Evolutionary conservation across 1,139 yeast species (phyloP).

Genomic region (Kodamaea sp.): DNA sequence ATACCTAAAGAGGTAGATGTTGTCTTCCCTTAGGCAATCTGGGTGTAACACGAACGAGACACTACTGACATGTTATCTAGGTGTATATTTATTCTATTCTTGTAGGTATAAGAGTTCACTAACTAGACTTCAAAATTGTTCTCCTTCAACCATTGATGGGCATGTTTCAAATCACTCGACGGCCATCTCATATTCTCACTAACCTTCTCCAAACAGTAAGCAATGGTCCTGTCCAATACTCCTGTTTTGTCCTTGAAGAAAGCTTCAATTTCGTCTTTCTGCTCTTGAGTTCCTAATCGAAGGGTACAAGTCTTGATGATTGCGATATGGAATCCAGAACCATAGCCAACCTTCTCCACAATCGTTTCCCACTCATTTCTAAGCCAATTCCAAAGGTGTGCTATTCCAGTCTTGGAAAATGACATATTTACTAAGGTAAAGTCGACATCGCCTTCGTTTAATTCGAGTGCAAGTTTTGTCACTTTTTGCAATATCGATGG

Average conservation of each 20-base stretch:
- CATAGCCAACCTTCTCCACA: conserved; percentile 72
- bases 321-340: conserved; percentile 73
- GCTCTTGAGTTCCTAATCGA: conserved; percentile 64
- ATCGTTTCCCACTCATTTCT: conserved; percentile 72
- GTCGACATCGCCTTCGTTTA: too few species aligned
- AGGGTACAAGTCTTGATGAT: conserved; percentile 64
- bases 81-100: too few species aligned
- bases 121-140: conserved; percentile 40
- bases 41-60: too few species aligned
- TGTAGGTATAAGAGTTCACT: too few species aligned
- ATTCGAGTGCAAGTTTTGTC: too few species aligned
- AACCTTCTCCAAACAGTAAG: conserved; percentile 69
- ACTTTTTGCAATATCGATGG: too few species aligned
- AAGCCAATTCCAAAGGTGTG: conserved; percentile 76
- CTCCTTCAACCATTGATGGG: conserved; percentile 53
- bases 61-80: too few species aligned
- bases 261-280: conserved; percentile 54
- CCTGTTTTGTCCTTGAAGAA: conserved; percentile 66
- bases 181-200: conserved; percentile 67
- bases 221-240: conserved; percentile 74
- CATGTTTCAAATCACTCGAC: conserved; percentile 56
- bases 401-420: conserved; percentile 60
- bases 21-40: too few species aligned
- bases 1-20: too few species aligned
- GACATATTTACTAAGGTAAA: conserved; percentile 76